A percentile compares a stretch with the other conserved stretches of the same genome.
These are phyloP conservation scores for Annulohypoxylon truncatum DNA, from an alignment of 2,329 filamentous ascomycete genomes.

Conservation along the genomic window DNA sequence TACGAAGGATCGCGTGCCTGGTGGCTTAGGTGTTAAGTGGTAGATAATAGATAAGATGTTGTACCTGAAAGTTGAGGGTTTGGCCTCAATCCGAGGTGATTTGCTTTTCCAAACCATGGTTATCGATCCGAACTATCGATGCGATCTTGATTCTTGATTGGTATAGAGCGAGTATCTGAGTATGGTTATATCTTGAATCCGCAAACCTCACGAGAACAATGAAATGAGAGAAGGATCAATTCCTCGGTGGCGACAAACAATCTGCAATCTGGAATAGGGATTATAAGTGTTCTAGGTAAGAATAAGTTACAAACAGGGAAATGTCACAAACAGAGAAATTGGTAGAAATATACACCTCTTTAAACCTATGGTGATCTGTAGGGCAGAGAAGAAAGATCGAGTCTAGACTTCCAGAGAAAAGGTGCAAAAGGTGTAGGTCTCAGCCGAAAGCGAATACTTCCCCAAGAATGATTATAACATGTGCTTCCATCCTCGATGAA, in stretches of 20 bases:
- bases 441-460: conserved; percentile 28
- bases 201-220: conserved; percentile 4
- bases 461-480: neutral
- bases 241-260: conserved; percentile 4
- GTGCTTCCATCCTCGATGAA: neutral
- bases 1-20: neutral
- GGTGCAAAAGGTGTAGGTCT: conserved; percentile 17
- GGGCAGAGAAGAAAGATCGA: neutral
- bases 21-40: neutral
- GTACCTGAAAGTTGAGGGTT: conserved; percentile 44
- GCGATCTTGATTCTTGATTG: neutral
- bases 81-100: conserved; percentile 36
- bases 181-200: conserved; percentile 3
- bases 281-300: conserved; percentile 8
- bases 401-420: conserved; percentile 7
- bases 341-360: neutral
- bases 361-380: conserved; percentile 12
- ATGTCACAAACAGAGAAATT: neutral
- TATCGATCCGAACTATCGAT: neutral
- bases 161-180: neutral
- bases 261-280: conserved; percentile 15
- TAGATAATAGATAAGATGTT: neutral
- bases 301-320: neutral
- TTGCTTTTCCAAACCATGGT: conserved; percentile 44
- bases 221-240: conserved; percentile 5